Evolutionary conservation across 495 filamentous ascomycete genomes (phyloP).

Genomic region (Talaromyces proteolyticus): DNA sequence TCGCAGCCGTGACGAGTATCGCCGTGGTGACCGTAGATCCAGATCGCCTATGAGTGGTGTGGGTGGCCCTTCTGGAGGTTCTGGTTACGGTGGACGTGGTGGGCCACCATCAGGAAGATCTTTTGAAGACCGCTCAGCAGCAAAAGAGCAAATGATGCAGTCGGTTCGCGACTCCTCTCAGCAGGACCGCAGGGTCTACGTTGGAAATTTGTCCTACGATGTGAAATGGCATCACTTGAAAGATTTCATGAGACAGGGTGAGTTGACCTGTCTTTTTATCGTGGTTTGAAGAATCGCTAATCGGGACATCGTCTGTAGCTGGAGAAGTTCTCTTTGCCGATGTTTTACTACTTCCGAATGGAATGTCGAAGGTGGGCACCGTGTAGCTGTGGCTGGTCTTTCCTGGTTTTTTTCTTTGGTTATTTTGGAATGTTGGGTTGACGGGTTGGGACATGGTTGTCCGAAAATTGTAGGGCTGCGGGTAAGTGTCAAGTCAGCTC

Average conservation of each 20-base stretch:
- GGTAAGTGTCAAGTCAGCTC: slow-evolving; percentile 55
- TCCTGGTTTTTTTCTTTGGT: slow-evolving; percentile 50
- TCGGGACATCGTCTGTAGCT: slow-evolving; percentile 50
- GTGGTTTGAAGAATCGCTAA: slow-evolving; percentile 25
- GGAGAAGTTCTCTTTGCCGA: slow-evolving; percentile 99
- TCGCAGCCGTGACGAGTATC: slow-evolving; percentile 83
- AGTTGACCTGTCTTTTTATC: slow-evolving; percentile 31
- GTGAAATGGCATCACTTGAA: slow-evolving; percentile 99
- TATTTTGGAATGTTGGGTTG: slow-evolving; percentile 93
- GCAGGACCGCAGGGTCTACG: slow-evolving; percentile 98
- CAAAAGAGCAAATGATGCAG: slow-evolving; percentile 94
- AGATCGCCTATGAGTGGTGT: slow-evolving; percentile 81
- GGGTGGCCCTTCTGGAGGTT: slow-evolving; percentile 63
- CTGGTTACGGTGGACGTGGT: slow-evolving; percentile 51
- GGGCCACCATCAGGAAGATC: slow-evolving; percentile 61
- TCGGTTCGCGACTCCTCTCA: slow-evolving; percentile 88
- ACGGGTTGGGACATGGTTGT: slow-evolving; percentile 93
- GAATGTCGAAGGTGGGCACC: slow-evolving; percentile 99
- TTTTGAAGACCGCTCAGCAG: slow-evolving; percentile 76
- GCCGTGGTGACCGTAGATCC: slow-evolving; percentile 71
- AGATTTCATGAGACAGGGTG: slow-evolving; percentile 99
- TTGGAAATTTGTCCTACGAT: slow-evolving; percentile 97
- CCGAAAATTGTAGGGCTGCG: slow-evolving; percentile 98
- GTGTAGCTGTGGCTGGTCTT: slow-evolving; percentile 59
- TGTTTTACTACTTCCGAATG: slow-evolving; percentile 99